phyloP scores from a whole-genome alignment of 2,329 filamentous ascomycete species.

The Periconia sp. region DNA sequence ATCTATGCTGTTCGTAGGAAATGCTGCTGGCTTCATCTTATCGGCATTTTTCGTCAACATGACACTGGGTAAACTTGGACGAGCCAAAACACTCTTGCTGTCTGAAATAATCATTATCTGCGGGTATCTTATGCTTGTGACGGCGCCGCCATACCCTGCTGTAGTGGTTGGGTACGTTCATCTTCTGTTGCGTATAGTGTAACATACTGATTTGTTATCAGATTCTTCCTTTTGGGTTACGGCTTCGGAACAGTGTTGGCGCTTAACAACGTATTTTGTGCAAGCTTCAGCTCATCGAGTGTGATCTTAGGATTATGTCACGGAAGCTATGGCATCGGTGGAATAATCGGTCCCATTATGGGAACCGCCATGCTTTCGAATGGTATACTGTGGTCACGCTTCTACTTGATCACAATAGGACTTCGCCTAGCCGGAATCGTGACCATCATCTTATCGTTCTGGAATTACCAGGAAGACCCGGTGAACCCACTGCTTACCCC shows the following conservation, averaged over 20 bases:
- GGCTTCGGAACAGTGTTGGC: slow-evolving; percentile 56
- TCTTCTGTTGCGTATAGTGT: not conserved
- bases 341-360: slow-evolving; percentile 67
- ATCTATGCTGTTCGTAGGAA: slow-evolving; percentile 79
- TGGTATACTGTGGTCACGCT: slow-evolving; percentile 66
- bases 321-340: slow-evolving; percentile 58
- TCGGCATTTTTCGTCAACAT: slow-evolving; percentile 70
- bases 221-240: slow-evolving; percentile 68
- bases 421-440: slow-evolving; percentile 60
- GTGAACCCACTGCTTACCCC: slow-evolving; percentile 47
- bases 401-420: slow-evolving; percentile 68
- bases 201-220: slow-evolving; percentile 20
- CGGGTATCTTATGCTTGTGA: slow-evolving; percentile 67
- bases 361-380: slow-evolving; percentile 71
- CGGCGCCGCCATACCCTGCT: slow-evolving; percentile 68
- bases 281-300: slow-evolving; percentile 55
- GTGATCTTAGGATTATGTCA: slow-evolving; percentile 63
- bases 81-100: slow-evolving; percentile 64
- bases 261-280: slow-evolving; percentile 59
- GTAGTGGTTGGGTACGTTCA: slow-evolving; percentile 57
- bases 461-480: slow-evolving; percentile 66
- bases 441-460: slow-evolving; percentile 68
- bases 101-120: slow-evolving; percentile 58
- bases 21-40: slow-evolving; percentile 74
- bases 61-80: slow-evolving; percentile 64